Percentiles rank a stretch among this genome's conserved stretches.
Evolutionary conservation across 768 basidiomycete genomes (phyloP).

Genomic region (Tylopilus rubrobrunneus): DNA sequence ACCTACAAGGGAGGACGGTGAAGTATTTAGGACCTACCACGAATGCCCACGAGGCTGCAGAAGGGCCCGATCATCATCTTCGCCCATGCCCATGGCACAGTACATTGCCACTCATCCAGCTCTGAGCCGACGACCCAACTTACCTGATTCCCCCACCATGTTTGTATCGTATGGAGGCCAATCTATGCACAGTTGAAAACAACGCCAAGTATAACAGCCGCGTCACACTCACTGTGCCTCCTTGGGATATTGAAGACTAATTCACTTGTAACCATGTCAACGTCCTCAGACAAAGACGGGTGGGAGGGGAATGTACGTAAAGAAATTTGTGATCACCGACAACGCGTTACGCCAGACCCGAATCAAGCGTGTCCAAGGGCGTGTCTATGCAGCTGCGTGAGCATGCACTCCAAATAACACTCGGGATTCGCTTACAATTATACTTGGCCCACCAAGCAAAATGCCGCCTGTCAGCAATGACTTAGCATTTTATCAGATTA

Average conservation of each 20-base stretch:
- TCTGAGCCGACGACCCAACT: background rate
- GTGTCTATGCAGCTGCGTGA: conserved; percentile 45
- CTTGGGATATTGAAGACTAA: conserved; percentile 27
- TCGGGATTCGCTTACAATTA: conserved; percentile 47
- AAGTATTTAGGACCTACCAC: no score
- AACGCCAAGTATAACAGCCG: background rate
- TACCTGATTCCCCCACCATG: conserved; percentile 31
- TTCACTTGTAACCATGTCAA: background rate
- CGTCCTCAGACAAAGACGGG: background rate
- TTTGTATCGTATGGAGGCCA: conserved; percentile 13
- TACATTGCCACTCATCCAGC: background rate
- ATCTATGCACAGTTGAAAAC: conserved; percentile 13
- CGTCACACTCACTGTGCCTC: conserved; percentile 19
- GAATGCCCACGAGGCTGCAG: no score
- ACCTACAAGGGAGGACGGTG: no score
- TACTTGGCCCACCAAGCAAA: conserved; percentile 78
- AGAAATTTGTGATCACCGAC: conserved; percentile 64
- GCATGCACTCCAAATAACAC: background rate
- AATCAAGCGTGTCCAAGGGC: conserved; percentile 70
- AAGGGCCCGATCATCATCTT: no score
- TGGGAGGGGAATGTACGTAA: conserved; percentile 44
- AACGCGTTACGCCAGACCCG: conserved; percentile 69
- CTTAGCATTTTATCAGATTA: conserved; percentile 5
- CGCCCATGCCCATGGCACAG: no score
- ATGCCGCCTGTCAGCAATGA: conserved; percentile 42